Evolutionary conservation across 768 basidiomycete species (phyloP).

Genomic region (Suillus sp.): DNA sequence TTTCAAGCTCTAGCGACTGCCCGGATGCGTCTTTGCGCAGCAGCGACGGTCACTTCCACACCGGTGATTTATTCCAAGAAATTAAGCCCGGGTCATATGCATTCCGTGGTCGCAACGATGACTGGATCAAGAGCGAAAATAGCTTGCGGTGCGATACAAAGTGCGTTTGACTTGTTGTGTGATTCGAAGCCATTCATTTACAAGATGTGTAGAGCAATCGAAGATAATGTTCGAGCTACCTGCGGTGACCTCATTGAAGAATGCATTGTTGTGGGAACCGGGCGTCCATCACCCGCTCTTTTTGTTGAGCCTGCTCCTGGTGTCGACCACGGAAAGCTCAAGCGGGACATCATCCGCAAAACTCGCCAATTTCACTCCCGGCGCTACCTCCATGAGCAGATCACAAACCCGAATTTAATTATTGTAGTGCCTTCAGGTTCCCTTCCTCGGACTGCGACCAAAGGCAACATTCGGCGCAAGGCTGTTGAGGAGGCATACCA

Average conservation of each 20-base stretch:
- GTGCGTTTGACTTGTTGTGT: slow-evolving; percentile 32
- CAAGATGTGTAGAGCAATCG: slow-evolving; percentile 55
- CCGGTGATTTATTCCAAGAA: slow-evolving; percentile 80
- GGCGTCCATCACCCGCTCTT: slow-evolving; percentile 74
- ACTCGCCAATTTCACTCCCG: slow-evolving; percentile 73
- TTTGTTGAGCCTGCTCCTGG: slow-evolving; percentile 67
- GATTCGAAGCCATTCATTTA: slow-evolving; percentile 13
- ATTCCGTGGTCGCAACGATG: slow-evolving; percentile 75
- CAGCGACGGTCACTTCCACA: slow-evolving; percentile 74
- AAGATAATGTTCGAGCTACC: slow-evolving; percentile 69
- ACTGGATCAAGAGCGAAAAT: slow-evolving; percentile 85
- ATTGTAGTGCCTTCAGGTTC: slow-evolving; percentile 65
- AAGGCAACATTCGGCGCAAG: slow-evolving; percentile 78
- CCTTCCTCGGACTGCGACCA: slow-evolving; percentile 76
- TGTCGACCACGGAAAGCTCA: slow-evolving; percentile 58
- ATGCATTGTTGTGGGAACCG: slow-evolving; percentile 77
- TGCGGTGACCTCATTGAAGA: slow-evolving; percentile 68
- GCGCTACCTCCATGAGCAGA: slow-evolving; percentile 79
- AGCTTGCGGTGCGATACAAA: slow-evolving; percentile 79
- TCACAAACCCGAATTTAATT: slow-evolving; percentile 64
- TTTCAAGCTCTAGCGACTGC: slow-evolving; percentile 67
- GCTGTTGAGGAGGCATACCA: slow-evolving; percentile 73
- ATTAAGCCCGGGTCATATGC: slow-evolving; percentile 56
- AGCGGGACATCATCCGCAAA: slow-evolving; percentile 71
- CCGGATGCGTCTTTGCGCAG: slow-evolving; percentile 59